These are phyloP conservation scores for Orbilia ellipsospora DNA, from an alignment of 2,329 filamentous ascomycete species.

Conservation along the genomic window DNA sequence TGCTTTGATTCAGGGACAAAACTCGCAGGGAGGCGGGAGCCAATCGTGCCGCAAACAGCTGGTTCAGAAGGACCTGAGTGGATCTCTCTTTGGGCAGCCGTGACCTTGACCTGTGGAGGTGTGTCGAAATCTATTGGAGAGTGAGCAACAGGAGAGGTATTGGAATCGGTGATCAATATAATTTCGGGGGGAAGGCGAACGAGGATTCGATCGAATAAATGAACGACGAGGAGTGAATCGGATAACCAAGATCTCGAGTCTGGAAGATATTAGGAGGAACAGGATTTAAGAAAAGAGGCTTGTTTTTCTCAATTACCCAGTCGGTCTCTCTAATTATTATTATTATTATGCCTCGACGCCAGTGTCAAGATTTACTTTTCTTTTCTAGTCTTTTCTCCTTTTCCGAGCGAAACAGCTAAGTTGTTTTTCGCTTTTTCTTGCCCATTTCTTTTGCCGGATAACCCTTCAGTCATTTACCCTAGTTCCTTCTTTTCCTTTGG, in stretches of 20 bases:
- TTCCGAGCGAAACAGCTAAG: constrained; percentile 27
- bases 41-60: constrained; percentile 55
- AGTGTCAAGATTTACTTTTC: constrained; percentile 1
- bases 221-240: constrained; percentile 33
- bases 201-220: constrained; percentile 15
- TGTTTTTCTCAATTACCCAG: constrained; percentile 1
- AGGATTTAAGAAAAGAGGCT: constrained; percentile 32
- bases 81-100: constrained; percentile 17
- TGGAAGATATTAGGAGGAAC: constrained; percentile 21
- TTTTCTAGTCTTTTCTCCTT: constrained; percentile 29
- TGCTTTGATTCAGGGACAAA: constrained; percentile 55
- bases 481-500: constrained; percentile 35
- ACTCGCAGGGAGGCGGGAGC: constrained; percentile 52
- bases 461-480: constrained; percentile 16
- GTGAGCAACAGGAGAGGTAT: constrained; percentile 1
- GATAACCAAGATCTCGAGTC: constrained; percentile 6
- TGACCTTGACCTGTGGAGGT: constrained; percentile 17
- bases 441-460: constrained; percentile 35
- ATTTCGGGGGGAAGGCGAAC: no score
- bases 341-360: constrained; percentile 12
- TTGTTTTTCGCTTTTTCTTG: constrained; percentile 46
- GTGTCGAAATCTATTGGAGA: constrained; percentile 43
- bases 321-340: background rate
- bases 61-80: constrained; percentile 36
- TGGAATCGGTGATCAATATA: background rate